A percentile compares a stretch with the other conserved stretches of the same genome.
phyloP scores from a whole-genome alignment of 345 rosid genomes.

The Eucalyptus pauciflora region DNA sequence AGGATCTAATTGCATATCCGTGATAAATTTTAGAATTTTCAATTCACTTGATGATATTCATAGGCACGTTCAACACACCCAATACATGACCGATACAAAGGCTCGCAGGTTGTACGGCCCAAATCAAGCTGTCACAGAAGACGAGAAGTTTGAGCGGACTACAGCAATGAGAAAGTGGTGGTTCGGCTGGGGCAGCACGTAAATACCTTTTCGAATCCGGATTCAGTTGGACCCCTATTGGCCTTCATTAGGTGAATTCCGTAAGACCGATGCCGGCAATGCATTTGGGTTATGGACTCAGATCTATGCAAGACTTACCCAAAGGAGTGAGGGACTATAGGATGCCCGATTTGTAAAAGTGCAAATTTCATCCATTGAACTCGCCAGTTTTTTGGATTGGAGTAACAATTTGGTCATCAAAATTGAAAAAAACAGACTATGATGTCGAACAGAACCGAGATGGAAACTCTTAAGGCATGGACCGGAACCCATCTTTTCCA shows the following conservation, averaged over 20 bases:
- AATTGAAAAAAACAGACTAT: not conserved
- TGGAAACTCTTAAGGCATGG: not conserved
- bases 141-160: not conserved
- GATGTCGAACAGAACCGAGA: not conserved
- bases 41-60: not conserved
- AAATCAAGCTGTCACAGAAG: not conserved
- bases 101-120: not conserved
- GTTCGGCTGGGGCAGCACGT: not conserved
- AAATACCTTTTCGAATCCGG: no score
- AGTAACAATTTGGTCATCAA: no score
- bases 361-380: no score
- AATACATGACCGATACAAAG: not conserved
- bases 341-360: no score
- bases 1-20: fast-evolving
- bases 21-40: no score
- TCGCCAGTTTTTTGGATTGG: no score
- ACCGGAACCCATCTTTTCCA: not conserved
- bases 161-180: not conserved
- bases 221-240: no score
- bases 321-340: no score
- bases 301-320: no score
- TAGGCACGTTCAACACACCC: not conserved
- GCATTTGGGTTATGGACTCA: not conserved
- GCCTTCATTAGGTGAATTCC: no score
- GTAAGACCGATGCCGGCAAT: not conserved